phyloP scores from a whole-genome alignment of 192 early-diverging fungal species.

The Rhizophlyctis rosea region DNA sequence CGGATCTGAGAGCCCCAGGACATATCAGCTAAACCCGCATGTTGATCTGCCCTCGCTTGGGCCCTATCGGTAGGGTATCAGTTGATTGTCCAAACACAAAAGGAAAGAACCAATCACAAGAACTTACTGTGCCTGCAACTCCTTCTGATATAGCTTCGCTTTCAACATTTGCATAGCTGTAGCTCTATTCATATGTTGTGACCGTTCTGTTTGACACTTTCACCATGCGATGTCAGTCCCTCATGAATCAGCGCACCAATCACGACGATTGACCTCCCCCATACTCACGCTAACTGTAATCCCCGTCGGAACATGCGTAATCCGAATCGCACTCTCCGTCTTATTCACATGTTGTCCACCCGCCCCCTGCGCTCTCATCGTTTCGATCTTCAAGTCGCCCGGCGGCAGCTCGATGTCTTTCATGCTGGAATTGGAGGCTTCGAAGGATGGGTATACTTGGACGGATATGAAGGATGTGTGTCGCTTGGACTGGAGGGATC shows the following conservation, averaged over 20 bases:
- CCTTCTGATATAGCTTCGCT: slow-evolving; percentile 61
- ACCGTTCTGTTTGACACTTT: slow-evolving; percentile 79
- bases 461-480: slow-evolving; percentile 60
- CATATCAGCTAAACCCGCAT: slow-evolving; percentile 35
- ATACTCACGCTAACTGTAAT: slow-evolving; percentile 67
- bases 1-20: slow-evolving; percentile 61
- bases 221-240: neutral
- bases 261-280: neutral
- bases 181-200: slow-evolving; percentile 88
- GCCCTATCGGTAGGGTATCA: slow-evolving; percentile 17
- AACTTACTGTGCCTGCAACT: slow-evolving; percentile 43
- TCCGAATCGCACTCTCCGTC: slow-evolving; percentile 88
- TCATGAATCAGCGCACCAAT: neutral
- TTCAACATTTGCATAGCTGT: slow-evolving; percentile 82
- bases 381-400: slow-evolving; percentile 51
- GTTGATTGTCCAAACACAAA: no score
- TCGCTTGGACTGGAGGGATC: slow-evolving; percentile 23
- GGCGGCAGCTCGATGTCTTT: slow-evolving; percentile 37
- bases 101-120: no score
- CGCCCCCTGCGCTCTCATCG: slow-evolving; percentile 52
- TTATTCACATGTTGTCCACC: slow-evolving; percentile 87
- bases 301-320: slow-evolving; percentile 91
- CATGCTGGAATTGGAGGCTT: slow-evolving; percentile 12
- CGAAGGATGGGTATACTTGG: slow-evolving; percentile 36
- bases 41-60: slow-evolving; percentile 36